Evolutionary conservation across 805 yeast genomes (phyloP).

Genomic region (Candida nitratophila): DNA sequence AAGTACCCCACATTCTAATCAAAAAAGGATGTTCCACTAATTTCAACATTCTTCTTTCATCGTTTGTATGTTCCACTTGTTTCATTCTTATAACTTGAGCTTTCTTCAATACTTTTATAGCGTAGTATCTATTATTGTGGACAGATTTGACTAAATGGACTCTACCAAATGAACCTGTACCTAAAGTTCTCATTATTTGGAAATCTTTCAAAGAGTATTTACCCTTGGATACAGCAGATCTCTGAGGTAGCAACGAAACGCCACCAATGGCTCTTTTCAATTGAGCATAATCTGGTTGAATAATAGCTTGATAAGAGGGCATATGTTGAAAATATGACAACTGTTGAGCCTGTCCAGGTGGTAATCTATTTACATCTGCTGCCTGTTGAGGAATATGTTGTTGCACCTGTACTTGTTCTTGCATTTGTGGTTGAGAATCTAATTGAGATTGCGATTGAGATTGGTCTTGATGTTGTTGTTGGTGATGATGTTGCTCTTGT

Average conservation of each 20-base stretch:
- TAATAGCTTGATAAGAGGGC: slow-evolving; percentile 30
- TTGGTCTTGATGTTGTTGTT: background rate
- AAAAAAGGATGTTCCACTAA: slow-evolving; percentile 54
- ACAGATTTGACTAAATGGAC: slow-evolving; percentile 53
- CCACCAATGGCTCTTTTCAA: slow-evolving; percentile 21
- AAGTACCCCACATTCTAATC: slow-evolving; percentile 64
- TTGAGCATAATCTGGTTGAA: slow-evolving; percentile 24
- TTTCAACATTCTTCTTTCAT: slow-evolving; percentile 52
- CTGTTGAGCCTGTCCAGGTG: slow-evolving; percentile 22
- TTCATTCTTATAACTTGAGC: slow-evolving; percentile 53
- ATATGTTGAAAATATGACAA: slow-evolving; percentile 22
- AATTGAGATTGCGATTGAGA: background rate
- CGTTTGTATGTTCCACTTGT: slow-evolving; percentile 59
- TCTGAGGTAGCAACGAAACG: slow-evolving; percentile 20
- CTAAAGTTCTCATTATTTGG: slow-evolving; percentile 49
- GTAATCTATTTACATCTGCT: background rate
- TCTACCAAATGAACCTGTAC: slow-evolving; percentile 57
- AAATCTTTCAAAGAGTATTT: slow-evolving; percentile 51
- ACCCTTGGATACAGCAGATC: slow-evolving; percentile 43
- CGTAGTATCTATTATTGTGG: slow-evolving; percentile 53
- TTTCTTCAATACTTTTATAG: slow-evolving; percentile 52
- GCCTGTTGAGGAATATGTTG: background rate
- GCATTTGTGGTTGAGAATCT: background rate
- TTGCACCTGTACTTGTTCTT: background rate
- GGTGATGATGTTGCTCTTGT: background rate